Evolutionary conservation across 208 protist species (phyloP).

Genomic region (Trypanosoma melophagium): DNA sequence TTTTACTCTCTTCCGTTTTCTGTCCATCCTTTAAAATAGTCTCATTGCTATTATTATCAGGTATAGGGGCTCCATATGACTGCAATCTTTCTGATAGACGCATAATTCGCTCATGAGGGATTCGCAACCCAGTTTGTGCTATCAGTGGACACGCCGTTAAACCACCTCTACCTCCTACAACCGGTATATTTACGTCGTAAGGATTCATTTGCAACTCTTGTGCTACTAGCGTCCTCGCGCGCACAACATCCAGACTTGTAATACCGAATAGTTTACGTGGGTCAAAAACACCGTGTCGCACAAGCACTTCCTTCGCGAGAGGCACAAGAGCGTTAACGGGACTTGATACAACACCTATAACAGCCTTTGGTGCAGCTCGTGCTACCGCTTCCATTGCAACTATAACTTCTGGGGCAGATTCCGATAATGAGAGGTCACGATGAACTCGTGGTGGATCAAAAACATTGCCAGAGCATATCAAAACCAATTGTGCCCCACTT

Average conservation of each 20-base stretch:
- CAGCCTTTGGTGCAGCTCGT: constrained; percentile 64
- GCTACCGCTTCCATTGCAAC: constrained; percentile 76
- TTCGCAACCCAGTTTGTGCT: constrained; percentile 71
- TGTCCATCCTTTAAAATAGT: constrained; percentile 12
- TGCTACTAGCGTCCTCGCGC: constrained; percentile 63
- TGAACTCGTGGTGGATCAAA: constrained; percentile 90
- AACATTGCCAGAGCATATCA: constrained; percentile 87
- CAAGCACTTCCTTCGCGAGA: constrained; percentile 86
- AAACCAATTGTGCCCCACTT: constrained; percentile 76
- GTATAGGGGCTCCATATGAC: constrained; percentile 42
- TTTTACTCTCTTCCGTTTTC: constrained; percentile 3
- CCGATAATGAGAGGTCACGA: constrained; percentile 85
- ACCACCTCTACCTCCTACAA: constrained; percentile 94
- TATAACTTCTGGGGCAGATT: constrained; percentile 70
- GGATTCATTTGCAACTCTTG: constrained; percentile 64
- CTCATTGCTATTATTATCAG: constrained; percentile 19
- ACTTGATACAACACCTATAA: constrained; percentile 88
- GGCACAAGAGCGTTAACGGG: constrained; percentile 94
- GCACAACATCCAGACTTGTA: constrained; percentile 91
- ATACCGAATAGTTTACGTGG: constrained; percentile 89
- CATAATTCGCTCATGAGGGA: constrained; percentile 55
- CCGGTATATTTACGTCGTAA: constrained; percentile 82
- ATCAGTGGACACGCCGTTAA: constrained; percentile 90
- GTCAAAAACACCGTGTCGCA: constrained; percentile 71
- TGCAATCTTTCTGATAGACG: constrained; percentile 57